Base-by-base conservation (phyloP, 352 stramenopile genomes). In the Globisporangium acanthophoron region DNA sequence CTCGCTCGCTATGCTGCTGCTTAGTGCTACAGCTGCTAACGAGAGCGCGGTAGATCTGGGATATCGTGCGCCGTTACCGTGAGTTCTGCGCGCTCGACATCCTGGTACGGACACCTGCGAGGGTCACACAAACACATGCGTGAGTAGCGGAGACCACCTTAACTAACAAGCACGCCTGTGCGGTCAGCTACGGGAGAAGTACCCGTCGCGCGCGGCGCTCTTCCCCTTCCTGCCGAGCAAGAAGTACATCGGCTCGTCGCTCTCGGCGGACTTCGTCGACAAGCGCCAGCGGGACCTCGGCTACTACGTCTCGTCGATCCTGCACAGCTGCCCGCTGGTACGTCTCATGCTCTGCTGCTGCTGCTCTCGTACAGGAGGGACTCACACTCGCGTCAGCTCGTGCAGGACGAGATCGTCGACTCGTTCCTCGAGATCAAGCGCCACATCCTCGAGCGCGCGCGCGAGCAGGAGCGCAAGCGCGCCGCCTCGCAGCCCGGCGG, bases 351-450 rank as follows among this genome's bases (percentile, higher is more conserved):
- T 15, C 7, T 27, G 8, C 12, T 5, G 3, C 11, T 13, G 7
- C n/a, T 5, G 21, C 8, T 9, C 6, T 5, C 20, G 12, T 12
- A 3, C 20, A 31, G 5, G 7, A 3, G 8, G 2, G n/a, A 15
- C n/a, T 5, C 8, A 9, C 41, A 3, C 31, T n/a, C 33, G 31
- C 33, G 2, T 24, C 59, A 92, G 83, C 70, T 94, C 20, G 78
- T 88, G 37, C 78, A 90, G 55, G 85, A 94, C 65, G 85, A 94
- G 64, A 92, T 92, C 63, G 77, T 94, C 49, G 85, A 94, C 63
- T 87, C 85, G 40, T 94, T 94, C 64, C 57, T 94, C n/a, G 85
- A 94, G 56, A 87, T 94, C 62, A 92, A 89, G 68, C 80, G 85
- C 31, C 82, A 94, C 59, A 88, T 92, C 59, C 65, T 90, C 33